Evolutionary conservation across 176 grass and related monocot species (phyloP), one percentile per base, ranked within the genome.

Genomic region (Hyparrhenia diplandra): DNA sequence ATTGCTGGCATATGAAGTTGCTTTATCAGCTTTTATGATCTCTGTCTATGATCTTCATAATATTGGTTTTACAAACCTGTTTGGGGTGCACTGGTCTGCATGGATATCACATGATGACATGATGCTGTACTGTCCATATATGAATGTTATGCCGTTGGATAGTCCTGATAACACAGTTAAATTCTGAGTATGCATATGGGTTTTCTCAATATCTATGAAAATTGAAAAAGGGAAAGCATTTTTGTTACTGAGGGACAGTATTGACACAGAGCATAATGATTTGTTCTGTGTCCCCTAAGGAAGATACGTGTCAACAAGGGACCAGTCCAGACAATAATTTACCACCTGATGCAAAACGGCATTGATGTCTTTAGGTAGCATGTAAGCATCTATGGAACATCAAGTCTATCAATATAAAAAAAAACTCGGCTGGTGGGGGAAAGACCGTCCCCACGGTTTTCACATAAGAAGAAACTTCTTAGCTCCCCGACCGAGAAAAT

Each of bases 151-250:
- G 2, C 34, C 55, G 14, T 12, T 66, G 11, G 18, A 83, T 54
- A 74, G 4, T 83, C 21, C 35, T 5, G 66, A 83, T 39, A 76
- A 69, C 17, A 69, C 57, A 60, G 67, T 69, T 42, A 41, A 31
- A 4, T 76, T 80, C 4, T 54, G 14, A 64, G 46, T 59, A 59
- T 58, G 46, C 6, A 17, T 64, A 71, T 51, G 2, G 24, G 41
- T 32, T 64, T 34, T 27, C 37, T 40, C 47, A 45, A 13, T 37
- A 55, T 35, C 17, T 59, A 52, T 64, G 58, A 75, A 80, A 67
- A 46, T 43, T 64, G 23, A 74, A 80, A 43, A 74, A 34, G 24
- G 76, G 12, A 73, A 23, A 36, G 8, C 28, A 43, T 70, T 30
- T 59, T 49, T 76, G 32, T 43, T 42, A 17, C 41, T 5, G 0